Conservation (phyloP, 2,329 filamentous ascomycete genomes). For the Rhexocercosporidium sp. region DNA sequence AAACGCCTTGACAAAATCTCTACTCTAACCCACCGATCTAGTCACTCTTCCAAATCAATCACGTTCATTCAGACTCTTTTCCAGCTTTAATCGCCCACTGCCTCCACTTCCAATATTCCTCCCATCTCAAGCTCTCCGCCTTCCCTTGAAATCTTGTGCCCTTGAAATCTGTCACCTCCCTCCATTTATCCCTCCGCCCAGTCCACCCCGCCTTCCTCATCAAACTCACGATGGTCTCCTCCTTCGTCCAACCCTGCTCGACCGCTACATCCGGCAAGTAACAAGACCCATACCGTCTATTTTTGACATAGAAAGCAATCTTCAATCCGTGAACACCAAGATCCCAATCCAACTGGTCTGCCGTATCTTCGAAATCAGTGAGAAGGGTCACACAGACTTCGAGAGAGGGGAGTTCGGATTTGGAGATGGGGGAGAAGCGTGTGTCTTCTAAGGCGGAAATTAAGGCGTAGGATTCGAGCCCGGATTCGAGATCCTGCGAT, state of each 20-base stretch:
- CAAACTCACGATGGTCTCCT: slow-evolving; percentile 86
- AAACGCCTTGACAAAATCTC: neutral
- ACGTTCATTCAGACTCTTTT: slow-evolving; percentile 3
- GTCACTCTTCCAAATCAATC: too few species aligned
- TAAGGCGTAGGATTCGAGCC: slow-evolving; percentile 80
- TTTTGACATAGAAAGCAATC: slow-evolving; percentile 80
- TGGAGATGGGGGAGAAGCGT: slow-evolving; percentile 62
- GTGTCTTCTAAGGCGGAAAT: slow-evolving; percentile 73
- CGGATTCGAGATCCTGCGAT: slow-evolving; percentile 71
- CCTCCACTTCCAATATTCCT: slow-evolving; percentile 80
- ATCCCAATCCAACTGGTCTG: slow-evolving; percentile 80
- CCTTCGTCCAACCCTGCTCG: slow-evolving; percentile 95
- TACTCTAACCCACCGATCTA: neutral
- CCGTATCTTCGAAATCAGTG: slow-evolving; percentile 80
- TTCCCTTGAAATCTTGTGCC: slow-evolving; percentile 87
- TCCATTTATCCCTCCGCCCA: slow-evolving; percentile 71
- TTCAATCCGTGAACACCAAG: slow-evolving; percentile 86
- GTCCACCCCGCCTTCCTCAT: slow-evolving; percentile 96
- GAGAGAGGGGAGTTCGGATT: slow-evolving; percentile 60
- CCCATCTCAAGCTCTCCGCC: slow-evolving; percentile 73
- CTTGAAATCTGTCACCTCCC: slow-evolving; percentile 73
- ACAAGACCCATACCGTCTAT: slow-evolving; percentile 78
- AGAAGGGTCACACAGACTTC: slow-evolving; percentile 79
- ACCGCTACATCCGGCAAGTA: slow-evolving; percentile 90
- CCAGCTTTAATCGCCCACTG: slow-evolving; percentile 61